Evolutionary conservation across 768 basidiomycete genomes (phyloP).

Genomic region (Amanita pallidorosea): DNA sequence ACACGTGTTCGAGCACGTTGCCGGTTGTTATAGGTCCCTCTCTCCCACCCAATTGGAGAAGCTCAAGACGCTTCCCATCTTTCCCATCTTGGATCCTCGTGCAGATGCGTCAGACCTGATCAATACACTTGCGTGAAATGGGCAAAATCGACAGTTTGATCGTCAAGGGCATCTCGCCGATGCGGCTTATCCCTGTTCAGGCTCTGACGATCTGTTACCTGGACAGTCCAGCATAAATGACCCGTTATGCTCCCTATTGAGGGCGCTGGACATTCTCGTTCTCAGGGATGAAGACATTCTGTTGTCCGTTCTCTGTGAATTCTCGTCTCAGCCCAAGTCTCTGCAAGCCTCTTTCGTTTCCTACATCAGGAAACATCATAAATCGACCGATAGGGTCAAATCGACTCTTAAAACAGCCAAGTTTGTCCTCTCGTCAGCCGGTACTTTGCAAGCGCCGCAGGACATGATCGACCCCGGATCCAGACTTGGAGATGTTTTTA

Average conservation of each 20-base stretch:
- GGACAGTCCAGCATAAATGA: conserved; percentile 13
- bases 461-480: conserved; percentile 14
- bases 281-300: conserved; percentile 17
- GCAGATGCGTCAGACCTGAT: not conserved
- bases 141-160: not conserved
- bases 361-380: conserved; percentile 12
- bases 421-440: conserved; percentile 19
- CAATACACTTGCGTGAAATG: not conserved
- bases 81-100: conserved; percentile 15
- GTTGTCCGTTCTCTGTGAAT: conserved; percentile 16
- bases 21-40: not conserved
- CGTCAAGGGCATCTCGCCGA: conserved; percentile 1
- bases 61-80: conserved; percentile 17
- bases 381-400: conserved; percentile 14
- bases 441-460: conserved; percentile 11
- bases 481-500: conserved; percentile 8
- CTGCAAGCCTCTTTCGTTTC: conserved; percentile 17
- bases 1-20: not conserved
- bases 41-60: not conserved
- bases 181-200: conserved; percentile 14
- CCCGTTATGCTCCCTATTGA: conserved; percentile 15
- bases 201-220: conserved; percentile 14
- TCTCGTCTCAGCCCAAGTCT: conserved; percentile 15
- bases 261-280: conserved; percentile 9
- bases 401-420: conserved; percentile 12